A percentile compares a stretch with the other conserved stretches of the same genome.
Evolutionary conservation across 352 stramenopile species (phyloP).

Genomic region (Blastocystis sp.): DNA sequence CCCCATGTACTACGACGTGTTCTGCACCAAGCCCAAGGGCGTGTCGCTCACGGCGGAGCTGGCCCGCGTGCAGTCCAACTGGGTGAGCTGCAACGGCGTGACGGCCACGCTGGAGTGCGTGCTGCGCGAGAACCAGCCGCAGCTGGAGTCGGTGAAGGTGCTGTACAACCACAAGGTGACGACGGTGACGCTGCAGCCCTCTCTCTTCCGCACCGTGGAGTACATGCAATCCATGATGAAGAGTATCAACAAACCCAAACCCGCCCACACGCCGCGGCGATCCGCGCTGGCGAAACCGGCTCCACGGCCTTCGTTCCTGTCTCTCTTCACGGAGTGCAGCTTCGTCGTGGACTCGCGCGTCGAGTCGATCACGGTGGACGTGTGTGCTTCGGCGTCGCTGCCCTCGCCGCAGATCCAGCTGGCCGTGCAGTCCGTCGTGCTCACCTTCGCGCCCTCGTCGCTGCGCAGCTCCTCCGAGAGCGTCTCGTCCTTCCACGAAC

Average conservation of each 20-base stretch:
- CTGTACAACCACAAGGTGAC: slow-evolving; percentile 47
- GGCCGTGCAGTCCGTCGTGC: neutral
- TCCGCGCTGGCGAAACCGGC: too few relatives aligned
- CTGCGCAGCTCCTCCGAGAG: neutral
- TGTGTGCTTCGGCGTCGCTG: neutral
- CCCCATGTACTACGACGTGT: slow-evolving; percentile 11
- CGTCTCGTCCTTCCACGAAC: neutral
- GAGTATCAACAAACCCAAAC: neutral
- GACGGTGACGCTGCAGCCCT: neutral
- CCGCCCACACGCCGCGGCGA: too few relatives aligned
- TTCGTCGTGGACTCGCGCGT: slow-evolving; percentile 20
- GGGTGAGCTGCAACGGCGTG: slow-evolving; percentile 43
- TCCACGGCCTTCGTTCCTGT: neutral
- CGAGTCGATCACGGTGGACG: slow-evolving; percentile 13
- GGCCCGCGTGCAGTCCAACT: neutral
- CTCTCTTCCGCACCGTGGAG: slow-evolving; percentile 30
- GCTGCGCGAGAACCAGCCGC: slow-evolving; percentile 6
- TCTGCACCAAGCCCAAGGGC: neutral
- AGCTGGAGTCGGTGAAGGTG: slow-evolving; percentile 9
- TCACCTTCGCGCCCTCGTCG: slow-evolving; percentile 7
- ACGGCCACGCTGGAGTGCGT: neutral
- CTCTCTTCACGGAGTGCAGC: slow-evolving; percentile 1
- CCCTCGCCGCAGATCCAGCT: neutral
- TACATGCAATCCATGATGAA: slow-evolving; percentile 40
- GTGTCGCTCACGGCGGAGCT: slow-evolving; percentile 1